Evolutionary conservation across 306 rosid genomes (phyloP), one percentile per base, ranked within the genome.

Genomic region (Macrotyloma uniflorum): DNA sequence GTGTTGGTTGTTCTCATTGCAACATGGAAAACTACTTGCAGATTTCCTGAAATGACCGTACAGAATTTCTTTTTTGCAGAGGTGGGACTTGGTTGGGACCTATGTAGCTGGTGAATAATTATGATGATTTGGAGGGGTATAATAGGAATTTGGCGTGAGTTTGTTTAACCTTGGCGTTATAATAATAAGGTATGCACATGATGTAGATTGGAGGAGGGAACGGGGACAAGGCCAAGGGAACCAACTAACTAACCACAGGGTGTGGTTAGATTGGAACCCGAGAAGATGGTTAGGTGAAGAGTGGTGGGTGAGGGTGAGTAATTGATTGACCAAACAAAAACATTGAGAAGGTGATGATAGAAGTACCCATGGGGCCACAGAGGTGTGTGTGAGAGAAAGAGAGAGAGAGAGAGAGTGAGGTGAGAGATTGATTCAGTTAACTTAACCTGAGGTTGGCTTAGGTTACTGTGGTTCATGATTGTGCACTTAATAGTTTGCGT

Each of bases 401-500:
- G n/a, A n/a, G n/a, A n/a, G n/a, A n/a, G n/a, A n/a, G n/a, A n/a
- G n/a, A n/a, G n/a, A n/a, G n/a, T 8, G 43, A 38, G 43, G 13
- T 38, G 43, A 32, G 35, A 33, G 11, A 30, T 2, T 5, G 49
- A 14, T 33, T 76, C 49, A 49, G n/a, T 73, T 73, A 67, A 75
- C 58, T 65, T 26, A 23, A 55, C 32, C 32, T 12, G 8, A 55
- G 24, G 1, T 16, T 33, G 67, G 67, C 5, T 51, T 51, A 50
- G 58, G 77, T 51, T 71, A 59, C 67, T 54, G 85, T 77, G 85
- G 67, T 82, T 82, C 83, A 87, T 89, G 72, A 87, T 89, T 87
- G 83, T 74, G 84, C 85, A 87, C 93, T 85, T 73, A 87, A 63
- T 82, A 61, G 84, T 85, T 86, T 87, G 91, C 90, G 91, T 87